Percentiles rank a stretch among this genome's conserved stretches.
These are phyloP conservation scores for Rosa rugosa DNA, from an alignment of 306 rosid genomes.

Conservation along the genomic window DNA sequence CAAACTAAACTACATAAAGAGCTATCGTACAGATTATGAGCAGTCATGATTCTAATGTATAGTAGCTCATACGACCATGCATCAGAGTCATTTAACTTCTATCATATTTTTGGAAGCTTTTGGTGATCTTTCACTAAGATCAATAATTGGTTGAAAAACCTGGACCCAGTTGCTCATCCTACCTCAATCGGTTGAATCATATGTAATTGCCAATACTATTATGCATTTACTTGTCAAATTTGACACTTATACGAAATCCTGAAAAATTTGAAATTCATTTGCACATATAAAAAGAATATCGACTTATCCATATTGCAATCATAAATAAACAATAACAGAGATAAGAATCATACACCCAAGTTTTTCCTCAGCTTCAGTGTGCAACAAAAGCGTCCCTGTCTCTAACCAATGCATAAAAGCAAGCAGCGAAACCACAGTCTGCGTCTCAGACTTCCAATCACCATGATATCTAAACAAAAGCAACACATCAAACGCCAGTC, in stretches of 20 bases:
- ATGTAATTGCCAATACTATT: not conserved
- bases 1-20: not conserved
- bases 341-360: constrained; percentile 67
- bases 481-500: constrained; percentile 3
- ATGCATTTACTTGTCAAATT: not conserved
- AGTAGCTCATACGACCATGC: not conserved
- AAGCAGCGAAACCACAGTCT: constrained; percentile 77
- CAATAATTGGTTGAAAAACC: not conserved
- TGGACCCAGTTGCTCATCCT: not conserved
- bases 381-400: constrained; percentile 77
- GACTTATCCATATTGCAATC: not conserved
- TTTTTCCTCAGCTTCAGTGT: constrained; percentile 68
- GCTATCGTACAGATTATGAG: not conserved
- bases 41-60: not conserved
- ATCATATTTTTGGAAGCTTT: not conserved
- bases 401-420: constrained; percentile 93
- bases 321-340: not conserved
- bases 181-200: not conserved
- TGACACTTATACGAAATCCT: not conserved
- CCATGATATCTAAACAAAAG: constrained; percentile 67
- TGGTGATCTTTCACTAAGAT: not conserved
- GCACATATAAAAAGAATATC: not conserved
- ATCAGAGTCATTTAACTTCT: not conserved
- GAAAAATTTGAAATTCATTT: not conserved
- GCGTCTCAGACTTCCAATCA: constrained; percentile 94